These are phyloP conservation scores for Limonium bicolor DNA, from an alignment of 148 eudicot species.

Conservation along the genomic window DNA sequence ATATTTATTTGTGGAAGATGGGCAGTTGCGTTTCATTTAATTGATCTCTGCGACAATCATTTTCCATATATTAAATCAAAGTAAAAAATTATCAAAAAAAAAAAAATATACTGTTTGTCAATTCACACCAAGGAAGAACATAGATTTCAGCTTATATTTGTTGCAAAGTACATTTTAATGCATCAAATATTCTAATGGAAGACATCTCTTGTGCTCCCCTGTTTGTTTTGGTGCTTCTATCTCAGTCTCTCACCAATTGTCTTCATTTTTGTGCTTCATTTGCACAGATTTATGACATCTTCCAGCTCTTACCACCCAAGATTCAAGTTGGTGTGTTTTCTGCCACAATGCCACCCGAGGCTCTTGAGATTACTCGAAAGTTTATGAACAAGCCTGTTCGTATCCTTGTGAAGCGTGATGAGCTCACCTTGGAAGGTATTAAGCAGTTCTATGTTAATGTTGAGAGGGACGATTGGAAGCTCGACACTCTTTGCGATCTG, in stretches of 20 bases:
- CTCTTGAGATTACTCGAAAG: slow-evolving; percentile 36
- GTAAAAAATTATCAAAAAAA: no score
- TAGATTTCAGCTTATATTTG: not conserved
- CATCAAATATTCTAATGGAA: no score
- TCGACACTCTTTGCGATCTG: slow-evolving; percentile 37
- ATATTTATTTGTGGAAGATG: no score
- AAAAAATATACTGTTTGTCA: not conserved
- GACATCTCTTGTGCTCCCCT: no score
- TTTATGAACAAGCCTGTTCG: slow-evolving; percentile 40
- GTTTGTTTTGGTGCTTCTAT: no score
- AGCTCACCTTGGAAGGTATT: slow-evolving; percentile 39
- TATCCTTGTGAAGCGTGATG: slow-evolving; percentile 34
- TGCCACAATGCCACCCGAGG: slow-evolving; percentile 42
- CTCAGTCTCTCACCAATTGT: no score
- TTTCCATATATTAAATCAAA: no score
- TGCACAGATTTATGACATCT: slow-evolving; percentile 30
- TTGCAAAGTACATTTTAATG: not conserved
- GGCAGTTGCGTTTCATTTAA: no score
- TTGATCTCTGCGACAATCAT: no score
- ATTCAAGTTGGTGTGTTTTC: slow-evolving; percentile 37
- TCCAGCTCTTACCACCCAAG: slow-evolving; percentile 33
- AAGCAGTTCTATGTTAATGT: slow-evolving; percentile 37
- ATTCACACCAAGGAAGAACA: no score
- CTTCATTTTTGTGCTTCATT: not conserved
- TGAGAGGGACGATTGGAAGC: slow-evolving; percentile 39